Percentiles rank a stretch among this genome's conserved stretches.
Evolutionary conservation across 2,329 filamentous ascomycete genomes (phyloP).

Genomic region (Dactylella cylindrospora): DNA sequence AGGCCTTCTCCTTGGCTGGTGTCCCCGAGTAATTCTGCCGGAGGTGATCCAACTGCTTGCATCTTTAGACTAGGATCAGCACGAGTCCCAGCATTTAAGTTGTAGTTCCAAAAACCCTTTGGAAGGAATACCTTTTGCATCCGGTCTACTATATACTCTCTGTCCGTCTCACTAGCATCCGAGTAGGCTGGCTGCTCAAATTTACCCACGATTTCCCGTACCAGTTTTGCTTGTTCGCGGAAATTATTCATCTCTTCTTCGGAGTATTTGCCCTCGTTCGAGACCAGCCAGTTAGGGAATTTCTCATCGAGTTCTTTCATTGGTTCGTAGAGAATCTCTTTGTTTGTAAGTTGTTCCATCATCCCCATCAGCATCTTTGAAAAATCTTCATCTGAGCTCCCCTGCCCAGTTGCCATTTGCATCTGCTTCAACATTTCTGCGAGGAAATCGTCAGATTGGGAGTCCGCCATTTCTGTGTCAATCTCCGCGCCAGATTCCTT

Average conservation of each 20-base stretch:
- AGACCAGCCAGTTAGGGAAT: constrained; percentile 83
- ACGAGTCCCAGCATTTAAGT: background rate
- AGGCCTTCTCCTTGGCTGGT: constrained; percentile 78
- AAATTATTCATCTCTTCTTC: constrained; percentile 77
- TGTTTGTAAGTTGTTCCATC: constrained; percentile 99
- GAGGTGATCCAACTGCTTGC: constrained; percentile 91
- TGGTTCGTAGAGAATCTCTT: constrained; percentile 95
- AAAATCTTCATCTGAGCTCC: constrained; percentile 75
- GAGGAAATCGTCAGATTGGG: constrained; percentile 74
- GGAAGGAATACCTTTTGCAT: constrained; percentile 82
- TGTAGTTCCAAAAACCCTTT: constrained; percentile 22
- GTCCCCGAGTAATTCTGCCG: constrained; percentile 85
- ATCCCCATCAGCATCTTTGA: constrained; percentile 94
- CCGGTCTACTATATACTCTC: constrained; percentile 90
- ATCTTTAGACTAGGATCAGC: constrained; percentile 63
- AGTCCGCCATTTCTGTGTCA: constrained; percentile 67
- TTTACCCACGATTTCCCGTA: constrained; percentile 80
- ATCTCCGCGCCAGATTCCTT: constrained; percentile 83
- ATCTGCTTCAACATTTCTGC: constrained; percentile 91
- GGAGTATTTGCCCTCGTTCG: constrained; percentile 68
- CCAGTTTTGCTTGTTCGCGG: constrained; percentile 74
- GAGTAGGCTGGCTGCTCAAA: constrained; percentile 82
- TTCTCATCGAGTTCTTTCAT: constrained; percentile 97
- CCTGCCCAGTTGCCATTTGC: constrained; percentile 63
- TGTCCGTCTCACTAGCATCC: constrained; percentile 76